phyloP scores from a whole-genome alignment of 306 rosid species.

The Lathyrus tuberosus region DNA sequence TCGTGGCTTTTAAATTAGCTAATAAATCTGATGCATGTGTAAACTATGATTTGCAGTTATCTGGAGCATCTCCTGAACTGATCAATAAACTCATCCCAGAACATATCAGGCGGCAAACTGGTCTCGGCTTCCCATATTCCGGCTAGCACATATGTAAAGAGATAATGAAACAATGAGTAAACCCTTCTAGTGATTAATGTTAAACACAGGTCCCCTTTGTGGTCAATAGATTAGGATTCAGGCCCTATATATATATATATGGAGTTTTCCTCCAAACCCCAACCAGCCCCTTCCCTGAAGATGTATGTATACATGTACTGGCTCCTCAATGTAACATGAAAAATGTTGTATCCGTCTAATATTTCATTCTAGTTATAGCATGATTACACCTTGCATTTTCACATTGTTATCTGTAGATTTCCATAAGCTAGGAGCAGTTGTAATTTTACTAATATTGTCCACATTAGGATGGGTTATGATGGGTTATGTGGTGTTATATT shows the following conservation, averaged over 20 bases:
- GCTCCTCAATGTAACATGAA: slow-evolving; percentile 56
- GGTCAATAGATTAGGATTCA: slow-evolving; percentile 55
- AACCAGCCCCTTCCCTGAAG: slow-evolving; percentile 24
- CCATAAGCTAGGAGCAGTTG: slow-evolving; percentile 29
- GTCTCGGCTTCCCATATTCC: slow-evolving; percentile 58
- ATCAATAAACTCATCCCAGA: slow-evolving; percentile 84
- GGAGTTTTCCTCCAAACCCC: no score
- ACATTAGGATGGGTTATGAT: no score
- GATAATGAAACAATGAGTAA: slow-evolving; percentile 45
- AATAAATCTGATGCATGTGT: not conserved
- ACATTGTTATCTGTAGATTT: slow-evolving; percentile 48
- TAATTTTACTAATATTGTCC: not conserved
- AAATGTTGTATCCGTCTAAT: slow-evolving; percentile 49
- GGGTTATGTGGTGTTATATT: no score
- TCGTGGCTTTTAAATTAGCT: not conserved
- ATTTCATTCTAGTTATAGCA: slow-evolving; percentile 49
- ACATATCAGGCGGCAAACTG: slow-evolving; percentile 70
- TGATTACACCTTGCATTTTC: slow-evolving; percentile 43
- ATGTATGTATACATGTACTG: slow-evolving; percentile 60
- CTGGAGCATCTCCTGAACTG: slow-evolving; percentile 77
- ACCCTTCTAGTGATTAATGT: slow-evolving; percentile 45
- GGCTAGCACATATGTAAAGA: slow-evolving; percentile 57
- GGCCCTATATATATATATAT: slow-evolving; percentile 41
- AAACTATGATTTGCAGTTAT: slow-evolving; percentile 55
- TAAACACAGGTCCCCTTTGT: slow-evolving; percentile 49